Base-by-base conservation (phyloP, 1,284 basidiomycete species). In the Papiliotrema flavescens region DNA sequence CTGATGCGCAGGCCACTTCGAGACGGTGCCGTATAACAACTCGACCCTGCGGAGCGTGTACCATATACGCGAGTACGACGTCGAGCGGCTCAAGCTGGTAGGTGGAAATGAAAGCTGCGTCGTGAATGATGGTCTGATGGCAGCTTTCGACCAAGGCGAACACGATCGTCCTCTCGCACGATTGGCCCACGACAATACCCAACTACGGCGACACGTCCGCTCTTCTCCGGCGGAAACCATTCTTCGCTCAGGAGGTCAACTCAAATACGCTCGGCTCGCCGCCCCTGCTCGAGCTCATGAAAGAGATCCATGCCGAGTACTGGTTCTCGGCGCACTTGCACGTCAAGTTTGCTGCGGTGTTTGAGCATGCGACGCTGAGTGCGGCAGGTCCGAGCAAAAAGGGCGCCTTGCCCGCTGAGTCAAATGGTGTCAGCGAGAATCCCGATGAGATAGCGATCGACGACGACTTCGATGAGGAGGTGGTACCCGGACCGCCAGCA, bases 271-370 rank as follows among this genome's bases (percentile, higher is more conserved):
- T 98, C 3, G 95, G 96, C 2, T 94, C 90, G 0, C 93, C 93
- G 9, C 94, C 95, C 0, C 78, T 97, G 28, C 85, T 89, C 79
- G 83, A 84, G 15, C 79, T 98, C 0, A 76, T 98, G 22, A 79
- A 79, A 32, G 85, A 80, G 13, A 79, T 98, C 34, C 82, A 84
- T 67, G 94, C 96, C 0, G 69, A 80, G n/a, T 89, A 89, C 82
- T 99, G 96, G 96, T 98, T 98, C 73, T 79, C 90, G 1, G 96
- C 94, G 0, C 96, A 99, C 78, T 68, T 98, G 48, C 96, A 99
- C 70, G 87, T 89, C 57, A 86, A 88, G 48, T 83, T 80, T 86
- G 90, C 90, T 1, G 80, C 80, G 0, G 81, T 92, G 5, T 77
- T 67, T 53, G 69, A 80, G 4, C 89, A 91, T 63, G 34, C 60